A percentile compares a stretch with the other conserved stretches of the same genome.
These are phyloP conservation scores for Viridothelium virens DNA, from an alignment of 495 filamentous ascomycete species.

Conservation along the genomic window DNA sequence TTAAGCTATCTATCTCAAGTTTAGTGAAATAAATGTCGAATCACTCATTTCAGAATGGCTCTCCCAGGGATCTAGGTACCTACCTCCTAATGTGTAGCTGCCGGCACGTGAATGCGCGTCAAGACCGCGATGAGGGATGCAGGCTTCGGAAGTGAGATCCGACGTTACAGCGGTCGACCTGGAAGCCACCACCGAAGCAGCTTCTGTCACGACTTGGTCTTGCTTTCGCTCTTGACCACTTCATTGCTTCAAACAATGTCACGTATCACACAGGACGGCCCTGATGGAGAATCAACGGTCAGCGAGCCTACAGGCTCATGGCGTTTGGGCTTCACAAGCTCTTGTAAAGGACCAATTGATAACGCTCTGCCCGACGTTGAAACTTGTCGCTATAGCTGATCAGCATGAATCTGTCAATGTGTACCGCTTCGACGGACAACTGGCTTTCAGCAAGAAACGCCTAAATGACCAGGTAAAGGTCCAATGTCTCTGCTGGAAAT, in stretches of 20 bases:
- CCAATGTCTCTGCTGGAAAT: slow-evolving; percentile 63
- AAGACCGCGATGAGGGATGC: background rate
- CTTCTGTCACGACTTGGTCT: background rate
- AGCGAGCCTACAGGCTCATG: background rate
- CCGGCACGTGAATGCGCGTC: background rate
- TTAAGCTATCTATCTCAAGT: no score
- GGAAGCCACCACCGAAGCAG: background rate
- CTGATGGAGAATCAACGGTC: background rate
- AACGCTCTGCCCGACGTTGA: background rate
- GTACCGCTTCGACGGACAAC: slow-evolving; percentile 61
- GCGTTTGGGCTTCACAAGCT: background rate
- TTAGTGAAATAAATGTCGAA: no score
- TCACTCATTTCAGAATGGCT: no score
- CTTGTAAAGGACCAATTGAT: background rate
- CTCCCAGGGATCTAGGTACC: no score
- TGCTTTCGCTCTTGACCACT: background rate
- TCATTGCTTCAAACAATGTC: background rate
- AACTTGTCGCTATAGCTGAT: background rate
- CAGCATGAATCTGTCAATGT: slow-evolving; percentile 40
- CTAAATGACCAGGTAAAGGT: slow-evolving; percentile 37
- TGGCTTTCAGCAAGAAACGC: slow-evolving; percentile 54
- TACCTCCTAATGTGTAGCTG: no score
- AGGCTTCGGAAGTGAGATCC: background rate
- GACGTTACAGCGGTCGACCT: background rate
- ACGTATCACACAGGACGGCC: background rate